Base-by-base conservation (phyloP, 1,284 basidiomycete genomes). In the Athelia sp. region DNA sequence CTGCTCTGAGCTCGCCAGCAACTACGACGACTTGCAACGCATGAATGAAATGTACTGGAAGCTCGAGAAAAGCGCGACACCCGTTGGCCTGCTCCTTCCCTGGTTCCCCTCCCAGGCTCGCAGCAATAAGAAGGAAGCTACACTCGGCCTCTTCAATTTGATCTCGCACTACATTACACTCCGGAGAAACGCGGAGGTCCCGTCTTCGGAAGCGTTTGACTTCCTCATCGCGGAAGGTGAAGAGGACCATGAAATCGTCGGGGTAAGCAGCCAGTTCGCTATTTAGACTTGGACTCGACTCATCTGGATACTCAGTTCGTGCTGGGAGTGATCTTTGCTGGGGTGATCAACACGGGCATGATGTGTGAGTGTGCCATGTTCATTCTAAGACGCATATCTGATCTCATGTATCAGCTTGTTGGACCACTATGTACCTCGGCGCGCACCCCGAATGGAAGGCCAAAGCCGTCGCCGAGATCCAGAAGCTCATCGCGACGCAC, bases 61-160 rank as follows among this genome's bases (percentile, higher is more conserved):
- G 8, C 55, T 69, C 10, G 67, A 71, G 49, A 64, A 65, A 47
- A 63, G 62, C 22, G 57, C 62, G 1, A 70, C 69, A 0, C 65
- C 70, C 0, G 53, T 60, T 8, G 58, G 63, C 8, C 57, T 69
- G 1, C 54, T 71, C 6, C 56, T 71, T 8, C 70, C 70, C 0
- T 71, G 67, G 68, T 62, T 72, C 43, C 67, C 68, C 0, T 54
- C 63, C n/a, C 43, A 46, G 2, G 61, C 65, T 0, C 66, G 63
- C 52, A 63, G 55, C 43, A 55, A 53, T 11, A 64, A 66, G 48
- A 52, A 61, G 22, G 50, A 52, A n/a, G 62, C 69, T 0, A 67
- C 65, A 1, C 58, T 49, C 18, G 60, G 55, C 1, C 52, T 72
- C 0, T 71, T 54, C 43, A 56, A 51, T 1, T 54, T 58, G 10